A percentile compares a stretch with the other conserved stretches of the same genome.
Evolutionary conservation across 148 eudicot genomes (phyloP).

Genomic region (Silene conica): DNA sequence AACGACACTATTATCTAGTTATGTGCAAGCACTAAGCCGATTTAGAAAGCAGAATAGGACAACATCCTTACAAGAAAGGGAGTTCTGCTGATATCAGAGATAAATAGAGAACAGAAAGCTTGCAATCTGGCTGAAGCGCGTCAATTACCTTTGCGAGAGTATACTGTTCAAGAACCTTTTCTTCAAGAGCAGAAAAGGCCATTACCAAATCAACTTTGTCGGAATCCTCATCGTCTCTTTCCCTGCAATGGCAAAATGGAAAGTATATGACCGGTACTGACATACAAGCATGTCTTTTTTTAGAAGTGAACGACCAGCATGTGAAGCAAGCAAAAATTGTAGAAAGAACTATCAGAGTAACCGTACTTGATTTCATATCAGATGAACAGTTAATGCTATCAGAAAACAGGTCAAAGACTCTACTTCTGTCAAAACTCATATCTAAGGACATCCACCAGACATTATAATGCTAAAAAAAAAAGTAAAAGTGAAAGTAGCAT

Average conservation of each 20-base stretch:
- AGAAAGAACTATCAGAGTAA: neutral
- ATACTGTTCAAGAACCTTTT: constrained; percentile 82
- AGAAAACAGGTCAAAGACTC: neutral
- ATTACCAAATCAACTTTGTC: constrained; percentile 71
- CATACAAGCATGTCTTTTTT: neutral
- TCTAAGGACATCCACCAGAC: neutral
- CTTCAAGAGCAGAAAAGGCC: constrained; percentile 86
- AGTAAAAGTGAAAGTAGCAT: neutral
- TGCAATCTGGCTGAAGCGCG: neutral
- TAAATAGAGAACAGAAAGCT: neutral
- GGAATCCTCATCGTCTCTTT: constrained; percentile 66
- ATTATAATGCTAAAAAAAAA: neutral
- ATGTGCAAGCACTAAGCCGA: neutral
- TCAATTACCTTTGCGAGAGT: constrained; percentile 76
- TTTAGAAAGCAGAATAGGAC: neutral
- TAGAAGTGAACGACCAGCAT: neutral
- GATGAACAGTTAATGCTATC: neutral
- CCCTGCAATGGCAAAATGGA: constrained; percentile 34
- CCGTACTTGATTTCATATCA: neutral
- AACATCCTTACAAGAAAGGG: neutral
- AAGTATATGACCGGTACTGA: constrained; percentile 6
- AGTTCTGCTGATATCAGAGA: neutral
- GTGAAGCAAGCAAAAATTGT: neutral
- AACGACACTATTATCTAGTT: neutral
- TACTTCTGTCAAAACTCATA: neutral